A percentile compares a stretch with the other conserved stretches of the same genome.
Conservation (phyloP, 768 basidiomycete genomes). For the Vishniacozyma victoriae region DNA sequence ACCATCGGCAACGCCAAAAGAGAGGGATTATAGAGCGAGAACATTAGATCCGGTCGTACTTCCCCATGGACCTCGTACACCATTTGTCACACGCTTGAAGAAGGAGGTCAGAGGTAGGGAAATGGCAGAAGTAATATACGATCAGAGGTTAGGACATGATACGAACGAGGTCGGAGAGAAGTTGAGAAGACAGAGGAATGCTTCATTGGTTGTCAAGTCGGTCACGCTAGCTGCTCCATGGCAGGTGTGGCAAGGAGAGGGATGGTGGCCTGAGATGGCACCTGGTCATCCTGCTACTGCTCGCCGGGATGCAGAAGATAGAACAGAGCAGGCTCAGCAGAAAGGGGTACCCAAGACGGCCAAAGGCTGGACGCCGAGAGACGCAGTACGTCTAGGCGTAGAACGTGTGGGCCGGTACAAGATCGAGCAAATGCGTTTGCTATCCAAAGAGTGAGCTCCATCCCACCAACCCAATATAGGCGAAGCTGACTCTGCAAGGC, state of each 20-base stretch:
- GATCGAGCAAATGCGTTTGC: slow-evolving; percentile 12
- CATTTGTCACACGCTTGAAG: slow-evolving; percentile 5
- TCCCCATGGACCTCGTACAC: slow-evolving; percentile 6
- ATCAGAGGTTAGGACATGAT: background rate
- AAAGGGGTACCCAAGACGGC: slow-evolving; percentile 6
- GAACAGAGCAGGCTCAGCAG: slow-evolving; percentile 5
- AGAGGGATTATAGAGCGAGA: background rate
- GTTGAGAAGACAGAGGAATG: slow-evolving; percentile 3
- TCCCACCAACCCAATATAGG: background rate
- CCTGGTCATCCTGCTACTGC: background rate
- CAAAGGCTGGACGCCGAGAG: slow-evolving; percentile 16
- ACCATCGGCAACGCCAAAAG: slow-evolving; percentile 3
- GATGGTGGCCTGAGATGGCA: slow-evolving; percentile 38
- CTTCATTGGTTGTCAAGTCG: background rate
- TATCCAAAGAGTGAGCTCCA: slow-evolving; percentile 21
- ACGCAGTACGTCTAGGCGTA: slow-evolving; percentile 34
- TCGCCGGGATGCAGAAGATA: too few species aligned
- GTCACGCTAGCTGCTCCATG: slow-evolving; percentile 20
- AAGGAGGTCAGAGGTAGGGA: background rate
- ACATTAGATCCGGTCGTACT: background rate
- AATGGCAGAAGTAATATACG: slow-evolving; percentile 1
- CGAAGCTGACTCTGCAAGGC: slow-evolving; percentile 8
- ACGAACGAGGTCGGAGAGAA: slow-evolving; percentile 1
- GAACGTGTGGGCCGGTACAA: slow-evolving; percentile 26
- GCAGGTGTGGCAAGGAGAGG: slow-evolving; percentile 41